A percentile compares a stretch with the other conserved stretches of the same genome.
Evolutionary conservation across 345 rosid genomes (phyloP).

Genomic region (Conringia planisiliqua): DNA sequence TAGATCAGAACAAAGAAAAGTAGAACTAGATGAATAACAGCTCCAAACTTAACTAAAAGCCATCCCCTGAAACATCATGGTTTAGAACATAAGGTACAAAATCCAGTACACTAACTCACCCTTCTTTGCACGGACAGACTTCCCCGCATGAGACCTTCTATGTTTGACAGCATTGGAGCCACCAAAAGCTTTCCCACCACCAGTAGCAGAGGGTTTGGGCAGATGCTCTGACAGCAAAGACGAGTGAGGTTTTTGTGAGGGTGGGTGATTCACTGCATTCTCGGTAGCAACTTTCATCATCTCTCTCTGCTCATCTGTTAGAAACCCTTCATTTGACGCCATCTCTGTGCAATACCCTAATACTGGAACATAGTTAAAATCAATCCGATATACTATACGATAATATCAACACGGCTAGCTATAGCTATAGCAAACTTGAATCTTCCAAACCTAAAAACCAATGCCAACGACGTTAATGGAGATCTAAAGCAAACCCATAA

Average conservation of each 20-base stretch:
- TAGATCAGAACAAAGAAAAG: background rate
- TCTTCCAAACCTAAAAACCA: background rate
- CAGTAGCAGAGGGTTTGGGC: conserved; percentile 50
- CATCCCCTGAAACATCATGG: too few species aligned
- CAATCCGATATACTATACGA: background rate
- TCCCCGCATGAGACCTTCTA: conserved; percentile 80
- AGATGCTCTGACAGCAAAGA: conserved; percentile 52
- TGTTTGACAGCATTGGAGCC: conserved; percentile 67
- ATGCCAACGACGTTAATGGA: conserved; percentile 3
- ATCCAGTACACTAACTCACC: conserved; percentile 47
- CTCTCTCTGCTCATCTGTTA: conserved; percentile 87
- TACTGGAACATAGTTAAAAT: background rate
- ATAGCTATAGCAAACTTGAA: background rate
- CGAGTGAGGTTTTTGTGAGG: conserved; percentile 67
- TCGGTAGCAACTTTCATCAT: conserved; percentile 63
- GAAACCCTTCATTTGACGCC: conserved; percentile 51
- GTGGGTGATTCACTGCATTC: conserved; percentile 48
- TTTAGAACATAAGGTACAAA: too few species aligned
- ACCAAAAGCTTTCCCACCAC: conserved; percentile 47
- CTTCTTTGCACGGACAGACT: conserved; percentile 69
- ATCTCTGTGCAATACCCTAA: conserved; percentile 35
- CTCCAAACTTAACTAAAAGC: background rate
- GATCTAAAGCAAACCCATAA: conserved; percentile 1
- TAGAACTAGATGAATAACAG: background rate
- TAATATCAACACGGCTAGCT: background rate